These are phyloP conservation scores for Meyerozyma elateridarum DNA, from an alignment of 1,139 yeast species.

Conservation along the genomic window DNA sequence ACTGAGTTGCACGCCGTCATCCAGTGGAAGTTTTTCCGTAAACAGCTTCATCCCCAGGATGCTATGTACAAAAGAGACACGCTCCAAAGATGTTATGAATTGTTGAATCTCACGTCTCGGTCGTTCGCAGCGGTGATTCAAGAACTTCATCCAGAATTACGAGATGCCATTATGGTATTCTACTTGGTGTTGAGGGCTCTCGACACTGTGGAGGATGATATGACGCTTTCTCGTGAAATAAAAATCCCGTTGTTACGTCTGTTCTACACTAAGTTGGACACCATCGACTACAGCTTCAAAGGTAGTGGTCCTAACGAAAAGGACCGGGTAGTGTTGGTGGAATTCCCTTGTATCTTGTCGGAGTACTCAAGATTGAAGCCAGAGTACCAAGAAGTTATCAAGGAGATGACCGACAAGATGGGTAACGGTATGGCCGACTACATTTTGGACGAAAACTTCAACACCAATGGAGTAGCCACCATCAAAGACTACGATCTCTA, in stretches of 20 bases:
- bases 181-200: slow-evolving; percentile 84
- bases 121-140: slow-evolving; percentile 90
- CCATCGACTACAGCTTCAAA: slow-evolving; percentile 75
- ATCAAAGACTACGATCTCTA: slow-evolving; percentile 80
- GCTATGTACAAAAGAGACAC: slow-evolving; percentile 38
- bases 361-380: slow-evolving; percentile 74
- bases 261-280: slow-evolving; percentile 59
- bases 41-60: slow-evolving; percentile 51
- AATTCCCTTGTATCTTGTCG: slow-evolving; percentile 61
- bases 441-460: slow-evolving; percentile 72
- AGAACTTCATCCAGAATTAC: slow-evolving; percentile 86
- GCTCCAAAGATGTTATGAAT: slow-evolving; percentile 61
- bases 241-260: slow-evolving; percentile 72
- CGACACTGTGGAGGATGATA: slow-evolving; percentile 96
- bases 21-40: slow-evolving; percentile 53
- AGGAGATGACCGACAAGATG: slow-evolving; percentile 76
- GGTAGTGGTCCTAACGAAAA: slow-evolving; percentile 73
- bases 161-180: slow-evolving; percentile 77
- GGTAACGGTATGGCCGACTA: slow-evolving; percentile 98
- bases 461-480: slow-evolving; percentile 73
- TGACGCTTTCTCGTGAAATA: slow-evolving; percentile 66
- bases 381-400: slow-evolving; percentile 72
- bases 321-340: slow-evolving; percentile 74
- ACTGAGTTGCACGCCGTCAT: slow-evolving; percentile 64
- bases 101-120: slow-evolving; percentile 71